Base-by-base conservation (phyloP, 768 basidiomycete species). In the Amanita exitialis region DNA sequence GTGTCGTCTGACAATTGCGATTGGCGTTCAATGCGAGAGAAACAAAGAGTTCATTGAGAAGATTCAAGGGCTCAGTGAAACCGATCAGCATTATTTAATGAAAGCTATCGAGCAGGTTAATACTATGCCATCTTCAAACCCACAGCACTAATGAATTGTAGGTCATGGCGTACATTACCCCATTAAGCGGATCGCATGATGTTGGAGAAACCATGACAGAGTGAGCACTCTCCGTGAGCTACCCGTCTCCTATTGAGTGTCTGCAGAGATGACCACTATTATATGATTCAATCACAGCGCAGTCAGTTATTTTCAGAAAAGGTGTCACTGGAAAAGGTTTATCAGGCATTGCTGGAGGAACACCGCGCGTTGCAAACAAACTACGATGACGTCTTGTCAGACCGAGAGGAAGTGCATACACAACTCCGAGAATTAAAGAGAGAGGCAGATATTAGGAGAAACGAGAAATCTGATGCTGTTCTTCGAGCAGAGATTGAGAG, bases 81-180 rank as follows among this genome's bases (percentile, higher is more conserved):
- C 69, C 15, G 83, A 92, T 61, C 93, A 96, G 68, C 88, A 91
- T 62, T 75, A 81, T 60, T 69, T 96, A 48, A 97, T 96, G 94
- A 85, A 79, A 66, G 87, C 90, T 36, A 95, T 96, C 53, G 93
- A 96, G 66, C 86, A 90, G 75, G 92, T 90, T 53, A 28, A 36
- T 48, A 41, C 20, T 15, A n/a, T 18, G 20, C 23, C 7, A 16
- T 30, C 23, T 36, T 28, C 20, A 34, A 27, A 4, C 20, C 16
- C 34, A 3, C 6, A 2, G n/a, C 38, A 23, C 15, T 32, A 25
- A 46, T 13, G 30, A 34, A 15, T 30, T 27, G 7, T 57, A 90
- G 88, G 78, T 88, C 44, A 91, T 90, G 85, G 72, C 74, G 15
- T 88, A 83, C 62, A 82, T 88, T 56, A 73, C 73, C 13, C 54